Percentiles rank a stretch among this genome's conserved stretches.
These are phyloP conservation scores for Tetrahymena malaccensis DNA, from an alignment of 73 alveolate species.

Conservation along the genomic window DNA sequence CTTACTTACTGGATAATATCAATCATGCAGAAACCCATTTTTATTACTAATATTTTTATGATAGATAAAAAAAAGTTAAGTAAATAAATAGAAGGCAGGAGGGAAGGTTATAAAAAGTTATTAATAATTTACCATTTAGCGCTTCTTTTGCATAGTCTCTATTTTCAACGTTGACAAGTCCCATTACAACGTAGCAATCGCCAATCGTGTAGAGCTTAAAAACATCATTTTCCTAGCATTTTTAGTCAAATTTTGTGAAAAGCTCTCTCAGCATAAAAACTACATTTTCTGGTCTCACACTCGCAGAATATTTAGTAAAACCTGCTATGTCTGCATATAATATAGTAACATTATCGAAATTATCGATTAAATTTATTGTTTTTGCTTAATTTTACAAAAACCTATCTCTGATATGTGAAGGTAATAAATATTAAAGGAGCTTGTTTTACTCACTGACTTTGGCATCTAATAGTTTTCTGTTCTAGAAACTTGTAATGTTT, in stretches of 20 bases:
- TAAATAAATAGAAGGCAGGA: neutral
- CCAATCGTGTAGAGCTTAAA: conserved; percentile 34
- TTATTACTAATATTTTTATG: conserved; percentile 45
- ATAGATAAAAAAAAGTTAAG: neutral
- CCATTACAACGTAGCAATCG: conserved; percentile 44
- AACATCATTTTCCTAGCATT: conserved; percentile 14
- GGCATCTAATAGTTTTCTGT: neutral
- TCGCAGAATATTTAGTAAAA: conserved; percentile 31
- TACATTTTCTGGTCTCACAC: conserved; percentile 27
- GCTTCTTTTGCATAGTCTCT: conserved; percentile 41
- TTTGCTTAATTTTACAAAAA: neutral
- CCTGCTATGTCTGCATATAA: conserved; percentile 44
- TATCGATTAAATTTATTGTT: neutral
- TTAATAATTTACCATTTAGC: neutral
- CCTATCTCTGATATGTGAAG: neutral
- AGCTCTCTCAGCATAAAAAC: conserved; percentile 28
- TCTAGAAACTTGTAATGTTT: neutral
- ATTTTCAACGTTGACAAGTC: conserved; percentile 25
- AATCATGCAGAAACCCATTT: conserved; percentile 93
- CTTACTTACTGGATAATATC: conserved; percentile 81
- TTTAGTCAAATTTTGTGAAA: conserved; percentile 27
- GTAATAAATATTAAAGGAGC: neutral
- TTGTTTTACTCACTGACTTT: neutral
- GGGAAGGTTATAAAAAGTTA: too few relatives aligned
- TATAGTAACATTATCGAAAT: conserved; percentile 25